Evolutionary conservation across 73 alveolate genomes (phyloP).

Genomic region (Vitrella brassicaformis): DNA sequence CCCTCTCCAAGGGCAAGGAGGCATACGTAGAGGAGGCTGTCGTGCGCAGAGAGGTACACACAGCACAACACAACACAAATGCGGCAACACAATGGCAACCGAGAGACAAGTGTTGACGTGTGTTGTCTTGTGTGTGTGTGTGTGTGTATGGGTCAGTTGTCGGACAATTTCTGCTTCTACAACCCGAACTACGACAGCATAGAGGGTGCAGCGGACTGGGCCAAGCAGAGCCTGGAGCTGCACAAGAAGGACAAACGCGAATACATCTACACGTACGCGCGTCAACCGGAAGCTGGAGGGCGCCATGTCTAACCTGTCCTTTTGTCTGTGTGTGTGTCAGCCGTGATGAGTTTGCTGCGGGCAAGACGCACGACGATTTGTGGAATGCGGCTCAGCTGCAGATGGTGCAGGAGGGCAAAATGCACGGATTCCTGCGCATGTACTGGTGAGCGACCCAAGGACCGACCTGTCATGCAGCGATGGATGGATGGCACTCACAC

Average conservation of each 20-base stretch:
- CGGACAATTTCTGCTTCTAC: slow-evolving; percentile 36
- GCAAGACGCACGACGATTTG: slow-evolving; percentile 25
- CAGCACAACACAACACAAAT: background rate
- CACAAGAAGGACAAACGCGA: slow-evolving; percentile 26
- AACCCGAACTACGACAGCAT: slow-evolving; percentile 15
- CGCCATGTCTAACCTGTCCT: background rate
- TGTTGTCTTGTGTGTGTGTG: no score
- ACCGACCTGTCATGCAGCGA: no score
- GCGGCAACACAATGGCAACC: background rate
- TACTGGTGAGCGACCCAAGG: no score
- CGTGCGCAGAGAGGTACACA: slow-evolving; percentile 17
- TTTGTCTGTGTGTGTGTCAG: background rate
- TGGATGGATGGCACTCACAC: no score
- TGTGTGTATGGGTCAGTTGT: background rate
- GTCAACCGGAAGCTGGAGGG: background rate
- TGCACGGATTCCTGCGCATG: slow-evolving; percentile 42
- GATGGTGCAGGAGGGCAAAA: slow-evolving; percentile 32
- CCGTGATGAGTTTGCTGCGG: background rate
- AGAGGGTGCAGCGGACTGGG: slow-evolving; percentile 35
- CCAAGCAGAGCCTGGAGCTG: slow-evolving; percentile 16
- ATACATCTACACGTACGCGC: slow-evolving; percentile 2
- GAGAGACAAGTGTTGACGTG: no score
- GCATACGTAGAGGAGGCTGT: slow-evolving; percentile 23
- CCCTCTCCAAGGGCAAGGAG: slow-evolving; percentile 10
- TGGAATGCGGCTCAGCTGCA: slow-evolving; percentile 30